Evolutionary conservation across 129 eudicot genomes (phyloP).

Genomic region (Silybum marianum): DNA sequence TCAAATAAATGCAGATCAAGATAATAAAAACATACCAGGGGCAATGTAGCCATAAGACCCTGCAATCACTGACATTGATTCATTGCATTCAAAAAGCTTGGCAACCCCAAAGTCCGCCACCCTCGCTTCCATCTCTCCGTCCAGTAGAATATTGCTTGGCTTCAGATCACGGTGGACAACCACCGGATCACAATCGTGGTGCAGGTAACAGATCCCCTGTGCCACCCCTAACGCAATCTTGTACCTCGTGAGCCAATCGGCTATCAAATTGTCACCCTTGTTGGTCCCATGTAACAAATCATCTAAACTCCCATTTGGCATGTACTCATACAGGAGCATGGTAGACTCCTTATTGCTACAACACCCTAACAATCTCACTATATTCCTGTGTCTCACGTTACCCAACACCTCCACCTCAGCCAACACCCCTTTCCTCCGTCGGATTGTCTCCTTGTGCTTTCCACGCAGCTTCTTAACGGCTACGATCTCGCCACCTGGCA

Average conservation of each 20-base stretch:
- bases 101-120: conserved; percentile 99
- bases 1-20: neutral
- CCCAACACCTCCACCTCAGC: conserved; percentile 98
- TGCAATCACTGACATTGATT: conserved; percentile 97
- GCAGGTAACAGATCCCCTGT: conserved; percentile 90
- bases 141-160: conserved; percentile 87
- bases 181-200: conserved; percentile 94
- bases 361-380: conserved; percentile 88
- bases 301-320: conserved; percentile 96
- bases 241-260: conserved; percentile 87
- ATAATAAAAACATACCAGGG: conserved; percentile 57
- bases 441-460: conserved; percentile 68
- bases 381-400: conserved; percentile 88
- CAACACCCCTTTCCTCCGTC: conserved; percentile 77
- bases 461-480: conserved; percentile 94
- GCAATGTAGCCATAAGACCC: conserved; percentile 99
- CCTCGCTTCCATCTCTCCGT: conserved; percentile 88
- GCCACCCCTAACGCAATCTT: conserved; percentile 97
- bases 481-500: conserved; percentile 96
- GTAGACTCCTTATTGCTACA: conserved; percentile 84
- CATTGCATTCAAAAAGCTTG: conserved; percentile 75
- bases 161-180: conserved; percentile 93
- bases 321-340: conserved; percentile 92
- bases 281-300: conserved; percentile 79
- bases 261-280: conserved; percentile 69